These are phyloP conservation scores for Lactarius vividus DNA, from an alignment of 768 basidiomycete species.

Conservation along the genomic window DNA sequence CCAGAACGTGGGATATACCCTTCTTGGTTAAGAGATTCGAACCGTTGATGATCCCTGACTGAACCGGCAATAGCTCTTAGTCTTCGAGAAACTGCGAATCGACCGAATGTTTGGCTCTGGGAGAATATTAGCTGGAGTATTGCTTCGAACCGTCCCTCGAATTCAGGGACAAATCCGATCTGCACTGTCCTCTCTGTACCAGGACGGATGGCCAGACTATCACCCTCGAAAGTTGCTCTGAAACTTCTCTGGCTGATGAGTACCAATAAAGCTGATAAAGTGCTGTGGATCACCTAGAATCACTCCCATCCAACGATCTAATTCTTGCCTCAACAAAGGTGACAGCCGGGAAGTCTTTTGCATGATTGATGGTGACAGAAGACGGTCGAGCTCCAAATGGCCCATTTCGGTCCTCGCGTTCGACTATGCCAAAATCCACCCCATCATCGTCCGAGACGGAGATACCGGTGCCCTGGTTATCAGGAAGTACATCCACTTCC, in stretches of 20 bases:
- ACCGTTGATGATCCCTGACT: slow-evolving; percentile 6
- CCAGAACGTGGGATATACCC: neutral
- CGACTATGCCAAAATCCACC: slow-evolving; percentile 52
- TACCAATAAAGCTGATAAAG: neutral
- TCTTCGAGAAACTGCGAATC: slow-evolving; percentile 3
- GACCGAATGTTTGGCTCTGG: neutral
- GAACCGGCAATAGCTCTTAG: slow-evolving; percentile 14
- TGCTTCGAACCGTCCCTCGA: slow-evolving; percentile 17
- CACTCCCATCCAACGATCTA: neutral
- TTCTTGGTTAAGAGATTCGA: slow-evolving; percentile 2
- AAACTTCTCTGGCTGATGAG: slow-evolving; percentile 9
- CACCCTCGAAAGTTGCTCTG: slow-evolving; percentile 2
- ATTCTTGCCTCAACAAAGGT: slow-evolving; percentile 19
- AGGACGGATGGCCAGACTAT: slow-evolving; percentile 4
- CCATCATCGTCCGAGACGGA: slow-evolving; percentile 33
- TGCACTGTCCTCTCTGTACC: slow-evolving; percentile 5
- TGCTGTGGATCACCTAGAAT: slow-evolving; percentile 7
- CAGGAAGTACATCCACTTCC: slow-evolving; percentile 27
- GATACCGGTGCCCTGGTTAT: slow-evolving; percentile 51
- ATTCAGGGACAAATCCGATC: slow-evolving; percentile 11
- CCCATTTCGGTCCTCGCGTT: slow-evolving; percentile 33
- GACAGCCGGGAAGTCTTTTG: slow-evolving; percentile 12
- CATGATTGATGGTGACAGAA: slow-evolving; percentile 25
- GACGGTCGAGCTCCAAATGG: slow-evolving; percentile 14
- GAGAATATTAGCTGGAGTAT: slow-evolving; percentile 17